Conservation (phyloP, 1,139 yeast species). For the Suhomyces bokatorum region DNA sequence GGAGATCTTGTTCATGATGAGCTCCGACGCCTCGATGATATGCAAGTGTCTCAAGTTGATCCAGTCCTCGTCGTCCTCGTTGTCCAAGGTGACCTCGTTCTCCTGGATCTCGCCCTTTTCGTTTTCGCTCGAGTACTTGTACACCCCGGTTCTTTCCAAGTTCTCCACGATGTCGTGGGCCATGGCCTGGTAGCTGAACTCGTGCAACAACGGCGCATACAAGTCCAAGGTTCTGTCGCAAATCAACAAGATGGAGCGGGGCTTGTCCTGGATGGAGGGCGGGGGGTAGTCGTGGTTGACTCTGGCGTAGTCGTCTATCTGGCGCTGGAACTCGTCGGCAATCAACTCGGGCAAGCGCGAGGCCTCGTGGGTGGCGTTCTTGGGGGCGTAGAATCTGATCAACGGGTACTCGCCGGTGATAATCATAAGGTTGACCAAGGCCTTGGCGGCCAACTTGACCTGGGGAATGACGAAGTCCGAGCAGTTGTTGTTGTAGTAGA, state of each 20-base stretch:
- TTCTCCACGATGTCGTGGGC: slow-evolving; percentile 69
- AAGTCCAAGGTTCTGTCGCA: slow-evolving; percentile 84
- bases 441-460: slow-evolving; percentile 57
- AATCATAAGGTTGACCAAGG: slow-evolving; percentile 71
- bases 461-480: slow-evolving; percentile 59
- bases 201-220: slow-evolving; percentile 83
- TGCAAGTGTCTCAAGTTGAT: slow-evolving; percentile 69
- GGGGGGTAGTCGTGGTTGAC: slow-evolving; percentile 64
- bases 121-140: slow-evolving; percentile 60
- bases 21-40: slow-evolving; percentile 73
- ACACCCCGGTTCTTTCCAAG: slow-evolving; percentile 54
- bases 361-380: slow-evolving; percentile 51
- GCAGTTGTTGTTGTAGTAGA: slow-evolving; percentile 71
- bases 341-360: slow-evolving; percentile 68
- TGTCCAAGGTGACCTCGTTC: slow-evolving; percentile 42
- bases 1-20: slow-evolving; percentile 58
- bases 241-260: slow-evolving; percentile 72
- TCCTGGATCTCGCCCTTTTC: slow-evolving; percentile 55
- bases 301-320: slow-evolving; percentile 75
- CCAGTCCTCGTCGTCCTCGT: slow-evolving; percentile 79
- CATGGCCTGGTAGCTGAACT: slow-evolving; percentile 93
- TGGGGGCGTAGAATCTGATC: slow-evolving; percentile 66
- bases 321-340: slow-evolving; percentile 70
- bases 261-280: slow-evolving; percentile 54
- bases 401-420: slow-evolving; percentile 87